Evolutionary conservation across 768 basidiomycete genomes (phyloP), one percentile per base, ranked within the genome.

Genomic region (Pulveroboletus sp.): DNA sequence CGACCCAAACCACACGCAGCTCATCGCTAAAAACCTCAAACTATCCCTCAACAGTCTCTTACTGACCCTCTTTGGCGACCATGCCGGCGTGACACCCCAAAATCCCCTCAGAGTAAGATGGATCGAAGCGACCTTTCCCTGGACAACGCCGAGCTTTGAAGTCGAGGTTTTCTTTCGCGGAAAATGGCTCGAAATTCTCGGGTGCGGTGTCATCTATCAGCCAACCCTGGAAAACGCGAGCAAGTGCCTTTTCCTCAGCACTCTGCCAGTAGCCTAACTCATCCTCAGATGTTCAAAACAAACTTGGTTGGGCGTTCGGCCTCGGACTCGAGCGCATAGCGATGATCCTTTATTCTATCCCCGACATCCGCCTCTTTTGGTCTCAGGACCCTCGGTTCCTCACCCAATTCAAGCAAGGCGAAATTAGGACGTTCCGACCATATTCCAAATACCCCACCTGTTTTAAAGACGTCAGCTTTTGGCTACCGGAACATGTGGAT

Each of bases 301-400:
- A 95, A 63, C 81, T 92, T 58, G 92, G 94, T 23, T 99, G 97
- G 95, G 97, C 97, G 0, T 98, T 97, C 61, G 97, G 97, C 21
- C 84, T 99, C 44, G 97, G 97, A 5, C 78, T 99, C 37, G 97
- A 99, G 64, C 82, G 97, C 27, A 94, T 98, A 55, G 93, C 94
- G 14, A 99, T 99, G 97, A 83, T 98, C 52, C 81, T 99, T 40
- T 98, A 87, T 72, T 86, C 85, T 13, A 95, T 99, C 44, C 97
- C 95, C 9, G 97, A 99, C 67, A 98, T 99, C 64, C 87, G 97
- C 16, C 75, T 99, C 13, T 99, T 99, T 77, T 99, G 97, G 97
- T 94, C 94, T 2, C 69, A 72, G 41, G 97, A 99, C 61, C 60
- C 78, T 16, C 85, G 94, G 12, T 99, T 99, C 77, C 72, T 87